These are phyloP conservation scores for Pseudocercospora eumusae DNA, from an alignment of 2,329 filamentous ascomycete genomes.

Conservation along the genomic window DNA sequence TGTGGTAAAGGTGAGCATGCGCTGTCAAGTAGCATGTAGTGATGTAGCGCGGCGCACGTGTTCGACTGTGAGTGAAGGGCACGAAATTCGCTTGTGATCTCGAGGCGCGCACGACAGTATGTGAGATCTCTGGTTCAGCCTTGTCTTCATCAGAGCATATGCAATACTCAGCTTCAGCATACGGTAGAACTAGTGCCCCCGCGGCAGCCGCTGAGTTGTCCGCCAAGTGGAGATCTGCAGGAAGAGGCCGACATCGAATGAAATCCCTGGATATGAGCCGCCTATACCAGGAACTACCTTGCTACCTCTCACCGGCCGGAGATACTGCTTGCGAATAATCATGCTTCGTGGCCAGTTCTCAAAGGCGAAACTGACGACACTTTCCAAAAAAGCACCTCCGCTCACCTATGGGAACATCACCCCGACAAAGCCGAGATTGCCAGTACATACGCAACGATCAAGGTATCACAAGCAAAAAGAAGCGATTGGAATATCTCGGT, in stretches of 20 bases:
- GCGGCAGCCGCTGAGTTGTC: not conserved
- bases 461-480: slow-evolving; percentile 1
- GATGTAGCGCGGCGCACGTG: slow-evolving; percentile 1
- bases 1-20: not conserved
- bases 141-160: too few relatives aligned
- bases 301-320: not conserved
- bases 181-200: too few relatives aligned
- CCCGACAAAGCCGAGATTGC: not conserved
- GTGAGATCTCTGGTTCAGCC: slow-evolving; percentile 5
- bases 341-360: not conserved
- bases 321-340: not conserved
- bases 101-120: not conserved
- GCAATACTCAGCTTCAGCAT: too few relatives aligned
- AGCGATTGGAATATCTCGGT: not conserved
- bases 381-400: not conserved
- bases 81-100: not conserved
- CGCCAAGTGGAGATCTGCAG: not conserved
- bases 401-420: not conserved
- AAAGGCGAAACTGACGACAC: not conserved
- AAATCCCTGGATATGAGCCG: not conserved
- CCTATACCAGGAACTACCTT: not conserved
- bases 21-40: not conserved
- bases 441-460: not conserved
- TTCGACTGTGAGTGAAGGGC: slow-evolving; percentile 2
- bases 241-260: slow-evolving; percentile 1